These are phyloP conservation scores for Lonicera japonica DNA, from an alignment of 129 eudicot species.

Conservation along the genomic window DNA sequence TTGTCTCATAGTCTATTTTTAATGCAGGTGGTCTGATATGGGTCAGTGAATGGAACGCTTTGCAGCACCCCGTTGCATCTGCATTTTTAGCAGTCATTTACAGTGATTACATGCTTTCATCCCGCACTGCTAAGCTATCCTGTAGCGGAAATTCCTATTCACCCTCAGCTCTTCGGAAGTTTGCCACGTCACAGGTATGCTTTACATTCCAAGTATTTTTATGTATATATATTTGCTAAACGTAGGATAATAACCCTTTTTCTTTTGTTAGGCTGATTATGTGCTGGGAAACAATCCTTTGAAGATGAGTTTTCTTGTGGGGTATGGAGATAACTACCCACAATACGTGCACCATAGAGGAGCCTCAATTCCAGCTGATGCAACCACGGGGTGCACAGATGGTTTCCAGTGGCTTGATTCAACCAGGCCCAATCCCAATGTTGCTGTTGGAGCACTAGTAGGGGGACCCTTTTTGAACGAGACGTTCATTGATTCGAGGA, in stretches of 20 bases:
- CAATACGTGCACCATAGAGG: slow-evolving; percentile 92
- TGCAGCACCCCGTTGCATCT: slow-evolving; percentile 94
- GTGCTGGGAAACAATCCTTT: slow-evolving; percentile 88
- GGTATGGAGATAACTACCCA: slow-evolving; percentile 83
- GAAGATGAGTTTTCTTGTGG: slow-evolving; percentile 95
- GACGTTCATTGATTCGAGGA: slow-evolving; percentile 67
- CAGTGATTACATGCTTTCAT: slow-evolving; percentile 94
- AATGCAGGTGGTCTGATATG: slow-evolving; percentile 74
- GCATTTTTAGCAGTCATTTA: slow-evolving; percentile 78
- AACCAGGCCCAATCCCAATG: slow-evolving; percentile 65
- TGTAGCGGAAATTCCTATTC: slow-evolving; percentile 52
- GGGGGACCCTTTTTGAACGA: slow-evolving; percentile 94
- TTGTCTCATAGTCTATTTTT: not conserved
- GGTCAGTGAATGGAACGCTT: slow-evolving; percentile 88
- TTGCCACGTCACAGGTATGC: slow-evolving; percentile 83
- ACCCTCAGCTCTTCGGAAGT: slow-evolving; percentile 69
- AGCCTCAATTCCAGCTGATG: slow-evolving; percentile 83
- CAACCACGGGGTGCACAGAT: slow-evolving; percentile 51
- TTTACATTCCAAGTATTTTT: not conserved
- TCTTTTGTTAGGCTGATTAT: slow-evolving; percentile 68
- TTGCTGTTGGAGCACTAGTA: slow-evolving; percentile 84
- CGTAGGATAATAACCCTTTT: not conserved
- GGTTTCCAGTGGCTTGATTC: slow-evolving; percentile 82
- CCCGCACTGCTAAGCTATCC: slow-evolving; percentile 55
- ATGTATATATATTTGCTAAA: too few species aligned